Base-by-base conservation (phyloP, 768 basidiomycete genomes). In the Tricholoma flavovirens region DNA sequence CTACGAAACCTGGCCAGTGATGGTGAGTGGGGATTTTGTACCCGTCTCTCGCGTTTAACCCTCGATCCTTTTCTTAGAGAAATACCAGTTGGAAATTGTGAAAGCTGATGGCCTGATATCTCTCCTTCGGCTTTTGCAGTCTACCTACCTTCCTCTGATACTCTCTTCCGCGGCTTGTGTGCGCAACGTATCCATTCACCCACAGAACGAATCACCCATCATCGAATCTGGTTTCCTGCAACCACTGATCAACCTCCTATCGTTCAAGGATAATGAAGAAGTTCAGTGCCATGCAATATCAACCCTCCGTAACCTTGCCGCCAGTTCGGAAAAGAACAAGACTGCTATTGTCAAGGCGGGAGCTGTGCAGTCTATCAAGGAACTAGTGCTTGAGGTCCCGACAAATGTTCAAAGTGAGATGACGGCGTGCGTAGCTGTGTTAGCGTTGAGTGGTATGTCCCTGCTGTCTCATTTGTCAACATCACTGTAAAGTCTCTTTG, bases 241-340 rank as follows among this genome's bases (percentile, higher is more conserved):
- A 65, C 97, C 97, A 0, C 76, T 99, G 38, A 98, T 99, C 70
- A 94, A 93, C 67, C 81, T 99, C 30, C 77, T 99, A 19, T 92
- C 95, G 1, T 98, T 98, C 77, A 98, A 98, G 71, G 97, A 99
- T 71, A 98, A 98, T 66, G 97, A 99, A 75, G 97, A 99, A 72
- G 94, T 99, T 21, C 97, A 99, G 69, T 98, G 97, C 67, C 97
- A 99, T 65, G 97, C 97, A 17, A 99, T 99, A 61, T 96, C 93
- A 11, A 99, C 97, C 0, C 77, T 99, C 45, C 83, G 97, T 14
- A 99, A 99, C 67, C 81, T 99, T 14, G 97, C 97, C 1, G 97
- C 97, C 3, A 93, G 90, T 66, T 92, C 89, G 32, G 96, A 98
- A 77, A 93, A 94, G 80, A 99, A 98, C 77, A 99, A 98, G 77